Evolutionary conservation across 768 basidiomycete species (phyloP).

Genomic region (Phylloporus arenicola): DNA sequence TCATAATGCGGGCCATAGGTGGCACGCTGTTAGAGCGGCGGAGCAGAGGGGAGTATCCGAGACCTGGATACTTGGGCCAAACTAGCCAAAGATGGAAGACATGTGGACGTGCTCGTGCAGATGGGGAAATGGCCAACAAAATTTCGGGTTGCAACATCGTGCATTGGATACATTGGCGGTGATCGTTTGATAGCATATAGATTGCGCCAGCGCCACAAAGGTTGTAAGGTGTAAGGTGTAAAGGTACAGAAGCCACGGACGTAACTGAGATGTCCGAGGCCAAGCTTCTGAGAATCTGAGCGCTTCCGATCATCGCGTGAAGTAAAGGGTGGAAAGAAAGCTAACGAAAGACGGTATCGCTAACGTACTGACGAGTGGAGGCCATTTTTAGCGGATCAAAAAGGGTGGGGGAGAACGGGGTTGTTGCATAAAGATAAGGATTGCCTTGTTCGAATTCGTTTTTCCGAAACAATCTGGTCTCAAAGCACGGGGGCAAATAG

Average conservation of each 20-base stretch:
- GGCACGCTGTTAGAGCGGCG: slow-evolving; percentile 21
- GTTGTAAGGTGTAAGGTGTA: slow-evolving; percentile 13
- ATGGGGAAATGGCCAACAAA: slow-evolving; percentile 12
- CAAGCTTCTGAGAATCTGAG: slow-evolving; percentile 27
- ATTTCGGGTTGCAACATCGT: slow-evolving; percentile 11
- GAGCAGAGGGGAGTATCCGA: slow-evolving; percentile 17
- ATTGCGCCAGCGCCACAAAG: slow-evolving; percentile 29
- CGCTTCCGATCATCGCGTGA: slow-evolving; percentile 23
- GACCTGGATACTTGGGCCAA: slow-evolving; percentile 6
- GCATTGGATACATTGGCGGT: slow-evolving; percentile 13
- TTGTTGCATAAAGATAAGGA: slow-evolving; percentile 19
- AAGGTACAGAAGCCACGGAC: slow-evolving; percentile 29
- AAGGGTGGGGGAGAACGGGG: slow-evolving; percentile 10
- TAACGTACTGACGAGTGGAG: slow-evolving; percentile 13
- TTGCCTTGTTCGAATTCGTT: slow-evolving; percentile 7
- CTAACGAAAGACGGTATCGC: slow-evolving; percentile 5
- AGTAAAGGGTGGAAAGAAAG: slow-evolving; percentile 10
- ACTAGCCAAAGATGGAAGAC: slow-evolving; percentile 19
- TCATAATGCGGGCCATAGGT: slow-evolving; percentile 18
- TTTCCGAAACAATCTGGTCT: slow-evolving; percentile 13
- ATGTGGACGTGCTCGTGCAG: slow-evolving; percentile 12
- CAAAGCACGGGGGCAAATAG: slow-evolving; percentile 1
- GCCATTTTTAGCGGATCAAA: slow-evolving; percentile 18
- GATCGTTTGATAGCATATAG: slow-evolving; percentile 19
- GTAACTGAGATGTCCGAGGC: slow-evolving; percentile 32